Conservation (phyloP, 1,284 basidiomycete species). For the Leccinum pallidistipes region DNA sequence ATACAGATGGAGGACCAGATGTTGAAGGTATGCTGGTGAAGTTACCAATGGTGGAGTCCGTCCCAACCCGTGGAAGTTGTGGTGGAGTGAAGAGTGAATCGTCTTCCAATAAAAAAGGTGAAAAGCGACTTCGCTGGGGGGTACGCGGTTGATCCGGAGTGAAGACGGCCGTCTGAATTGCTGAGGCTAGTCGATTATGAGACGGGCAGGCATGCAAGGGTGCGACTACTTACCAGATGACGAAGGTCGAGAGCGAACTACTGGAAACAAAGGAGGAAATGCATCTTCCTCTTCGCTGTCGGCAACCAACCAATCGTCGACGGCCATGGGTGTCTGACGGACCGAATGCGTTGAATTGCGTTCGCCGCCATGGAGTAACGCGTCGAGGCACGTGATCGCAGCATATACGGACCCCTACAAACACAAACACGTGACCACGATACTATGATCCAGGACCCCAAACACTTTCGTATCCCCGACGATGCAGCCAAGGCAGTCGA, state of each 20-base stretch:
- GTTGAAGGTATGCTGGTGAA: constrained; percentile 15
- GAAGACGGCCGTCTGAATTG: constrained; percentile 25
- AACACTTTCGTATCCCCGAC: neutral
- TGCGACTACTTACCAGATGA: neutral
- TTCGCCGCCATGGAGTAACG: neutral
- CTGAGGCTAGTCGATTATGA: constrained; percentile 14
- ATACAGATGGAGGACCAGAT: neutral
- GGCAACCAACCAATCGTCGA: constrained; percentile 26
- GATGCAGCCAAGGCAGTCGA: constrained; percentile 24
- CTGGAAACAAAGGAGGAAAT: neutral
- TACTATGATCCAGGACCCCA: no score
- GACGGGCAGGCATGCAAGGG: neutral
- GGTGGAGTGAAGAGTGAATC: constrained; percentile 32
- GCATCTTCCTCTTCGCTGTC: constrained; percentile 32
- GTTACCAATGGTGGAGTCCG: constrained; percentile 9
- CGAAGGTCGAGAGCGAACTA: neutral
- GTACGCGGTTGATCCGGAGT: constrained; percentile 13
- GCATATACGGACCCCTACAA: neutral
- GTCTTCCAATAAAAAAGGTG: constrained; percentile 3
- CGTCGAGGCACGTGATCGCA: constrained; percentile 29
- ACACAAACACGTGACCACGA: neutral
- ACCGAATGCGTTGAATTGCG: constrained; percentile 34
- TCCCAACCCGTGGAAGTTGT: constrained; percentile 4
- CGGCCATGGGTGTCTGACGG: constrained; percentile 14
- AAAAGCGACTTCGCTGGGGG: constrained; percentile 10